Base-by-base conservation (phyloP, 2,329 filamentous ascomycete genomes). In the Penicillium sp. region DNA sequence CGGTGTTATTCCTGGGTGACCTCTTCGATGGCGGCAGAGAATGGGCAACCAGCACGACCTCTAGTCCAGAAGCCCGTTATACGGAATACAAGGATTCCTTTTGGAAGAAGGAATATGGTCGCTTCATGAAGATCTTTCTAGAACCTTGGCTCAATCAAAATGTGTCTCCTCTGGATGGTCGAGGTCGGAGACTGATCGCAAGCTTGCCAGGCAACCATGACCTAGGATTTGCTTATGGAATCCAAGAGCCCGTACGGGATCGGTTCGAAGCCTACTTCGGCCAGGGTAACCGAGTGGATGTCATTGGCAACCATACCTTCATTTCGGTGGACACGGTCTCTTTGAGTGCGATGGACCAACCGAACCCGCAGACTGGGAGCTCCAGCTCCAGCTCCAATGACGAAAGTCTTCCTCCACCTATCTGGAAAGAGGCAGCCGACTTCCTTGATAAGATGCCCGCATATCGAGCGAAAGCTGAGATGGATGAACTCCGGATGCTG, bases 181-280 rank as follows among this genome's bases (percentile, higher is more conserved):
- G 85, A 29, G 88, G 89, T 5, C 84, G 90, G 56, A 93, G 90
- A 76, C 79, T 98, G 52, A 88, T 98, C 52, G 86, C 90, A 19
- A 93, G 89, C 69, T 71, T 99, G 56, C 95, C 95, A 0, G 95
- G 95, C 2, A 99, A 99, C 68, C 95, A 99, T 71, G 95, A 99
- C 71, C 75, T 98, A 42, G 95, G 95, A 0, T 96, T 98, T 69
- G 93, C 91, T 3, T 87, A 87, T 22, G 90, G 93, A 45, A 87
- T 99, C 48, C 91, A 96, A 71, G 71, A 88, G 9, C 82, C 89
- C 0, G 91, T 96, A 33, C 85, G 93, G 51, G 82, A 95, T 66
- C 83, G 95, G 16, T 99, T 98, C 73, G 85, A 89, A 68, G 86
- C 88, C 3, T 96, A 88, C 71, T 98, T 99, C 76, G 95, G 95